Percentiles rank a stretch among this genome's conserved stretches.
Evolutionary conservation across 106 monocot species (phyloP).

Genomic region (Allium fistulosum): DNA sequence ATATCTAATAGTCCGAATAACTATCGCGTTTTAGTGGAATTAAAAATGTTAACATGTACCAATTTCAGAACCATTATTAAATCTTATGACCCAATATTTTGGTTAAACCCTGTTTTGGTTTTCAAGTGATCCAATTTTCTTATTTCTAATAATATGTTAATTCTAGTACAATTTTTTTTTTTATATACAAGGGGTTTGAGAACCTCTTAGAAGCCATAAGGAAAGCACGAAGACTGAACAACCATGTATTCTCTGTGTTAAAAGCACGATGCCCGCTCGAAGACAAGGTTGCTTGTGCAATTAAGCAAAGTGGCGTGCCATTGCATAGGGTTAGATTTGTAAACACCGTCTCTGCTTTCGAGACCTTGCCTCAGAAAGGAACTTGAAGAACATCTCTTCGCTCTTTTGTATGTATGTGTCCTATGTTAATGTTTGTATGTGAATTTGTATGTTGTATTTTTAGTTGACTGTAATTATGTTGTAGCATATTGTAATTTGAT

Average conservation of each 20-base stretch:
- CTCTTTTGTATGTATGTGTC: not conserved
- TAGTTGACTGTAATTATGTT: too few species aligned
- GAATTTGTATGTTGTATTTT: not conserved
- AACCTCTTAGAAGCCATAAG: constrained; percentile 80
- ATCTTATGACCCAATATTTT: too few species aligned
- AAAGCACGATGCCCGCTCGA: constrained; percentile 94
- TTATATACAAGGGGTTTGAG: constrained; percentile 53
- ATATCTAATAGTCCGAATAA: too few species aligned
- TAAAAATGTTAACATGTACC: too few species aligned
- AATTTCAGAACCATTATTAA: too few species aligned
- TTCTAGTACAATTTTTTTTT: not conserved
- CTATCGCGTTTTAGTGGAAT: too few species aligned
- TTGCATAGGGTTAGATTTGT: constrained; percentile 60
- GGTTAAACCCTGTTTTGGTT: too few species aligned
- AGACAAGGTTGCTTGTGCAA: constrained; percentile 91
- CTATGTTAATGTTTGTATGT: not conserved
- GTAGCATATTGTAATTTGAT: too few species aligned
- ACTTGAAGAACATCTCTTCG: constrained; percentile 9
- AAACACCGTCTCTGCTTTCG: constrained; percentile 84
- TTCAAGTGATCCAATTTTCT: not conserved
- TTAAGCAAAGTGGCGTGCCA: constrained; percentile 89
- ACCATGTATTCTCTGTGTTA: constrained; percentile 86
- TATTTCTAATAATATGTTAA: not conserved
- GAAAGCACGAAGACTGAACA: constrained; percentile 90
- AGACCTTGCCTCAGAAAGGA: constrained; percentile 78